Conservation (phyloP, 2,329 filamentous ascomycete species). For the Pseudovirgaria hyperparasitica region DNA sequence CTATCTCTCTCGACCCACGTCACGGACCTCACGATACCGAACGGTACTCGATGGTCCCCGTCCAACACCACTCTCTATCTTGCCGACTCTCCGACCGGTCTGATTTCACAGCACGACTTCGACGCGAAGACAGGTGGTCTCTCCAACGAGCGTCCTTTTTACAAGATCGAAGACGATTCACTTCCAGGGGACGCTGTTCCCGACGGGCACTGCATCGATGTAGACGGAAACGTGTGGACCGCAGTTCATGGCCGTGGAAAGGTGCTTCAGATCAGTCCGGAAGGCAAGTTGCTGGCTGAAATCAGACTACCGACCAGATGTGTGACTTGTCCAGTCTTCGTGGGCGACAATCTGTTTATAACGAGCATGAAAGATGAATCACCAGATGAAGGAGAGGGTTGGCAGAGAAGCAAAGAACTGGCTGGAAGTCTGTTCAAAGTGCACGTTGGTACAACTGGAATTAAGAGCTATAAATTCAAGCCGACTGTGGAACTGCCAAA, state of each 20-base stretch:
- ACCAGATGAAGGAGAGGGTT: constrained; percentile 37
- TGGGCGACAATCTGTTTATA: constrained; percentile 61
- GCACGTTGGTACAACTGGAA: constrained; percentile 59
- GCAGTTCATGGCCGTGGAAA: constrained; percentile 68
- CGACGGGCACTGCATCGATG: constrained; percentile 77
- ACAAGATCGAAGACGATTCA: constrained; percentile 52
- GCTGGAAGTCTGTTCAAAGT: constrained; percentile 63
- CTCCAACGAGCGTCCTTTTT: constrained; percentile 59
- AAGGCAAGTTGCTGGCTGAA: constrained; percentile 60
- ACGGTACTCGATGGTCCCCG: constrained; percentile 70
- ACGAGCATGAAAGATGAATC: constrained; percentile 49
- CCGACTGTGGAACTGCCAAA: constrained; percentile 14
- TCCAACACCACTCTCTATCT: constrained; percentile 67
- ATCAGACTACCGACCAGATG: constrained; percentile 65
- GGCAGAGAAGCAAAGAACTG: constrained; percentile 50
- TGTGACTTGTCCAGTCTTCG: constrained; percentile 71
- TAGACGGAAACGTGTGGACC: constrained; percentile 77
- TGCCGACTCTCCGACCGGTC: constrained; percentile 60
- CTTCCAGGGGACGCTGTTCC: constrained; percentile 42
- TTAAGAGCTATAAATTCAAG: constrained; percentile 25
- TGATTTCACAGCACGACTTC: constrained; percentile 67
- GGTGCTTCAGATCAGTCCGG: constrained; percentile 60
- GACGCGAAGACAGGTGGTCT: constrained; percentile 49
- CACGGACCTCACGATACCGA: constrained; percentile 61
- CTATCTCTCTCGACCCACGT: constrained; percentile 47